phyloP scores from a whole-genome alignment of 2,329 filamentous ascomycete genomes.

The Botryosphaeria dothidea region DNA sequence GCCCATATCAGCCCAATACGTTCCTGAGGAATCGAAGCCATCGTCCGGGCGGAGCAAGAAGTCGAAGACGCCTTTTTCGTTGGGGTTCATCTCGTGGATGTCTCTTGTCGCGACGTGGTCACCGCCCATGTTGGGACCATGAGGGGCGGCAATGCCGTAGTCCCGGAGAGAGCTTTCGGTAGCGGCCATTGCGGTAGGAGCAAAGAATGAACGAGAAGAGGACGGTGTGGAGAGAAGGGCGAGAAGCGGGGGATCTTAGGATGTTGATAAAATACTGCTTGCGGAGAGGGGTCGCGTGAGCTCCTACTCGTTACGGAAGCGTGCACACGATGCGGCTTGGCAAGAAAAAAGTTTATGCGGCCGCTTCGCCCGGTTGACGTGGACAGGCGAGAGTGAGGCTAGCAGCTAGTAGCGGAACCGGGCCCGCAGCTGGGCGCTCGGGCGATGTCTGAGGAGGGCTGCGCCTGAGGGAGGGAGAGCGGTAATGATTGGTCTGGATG shows the following conservation, averaged over 20 bases:
- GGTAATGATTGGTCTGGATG: background rate
- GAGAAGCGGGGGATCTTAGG: background rate
- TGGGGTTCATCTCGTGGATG: conserved; percentile 52
- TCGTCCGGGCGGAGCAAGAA: conserved; percentile 85
- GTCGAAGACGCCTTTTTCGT: conserved; percentile 68
- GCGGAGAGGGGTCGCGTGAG: conserved; percentile 7
- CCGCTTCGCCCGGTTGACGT: conserved; percentile 5
- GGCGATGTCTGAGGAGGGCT: background rate
- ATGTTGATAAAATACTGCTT: conserved; percentile 3
- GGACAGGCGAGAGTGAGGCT: background rate
- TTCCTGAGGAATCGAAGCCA: conserved; percentile 76
- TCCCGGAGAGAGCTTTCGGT: conserved; percentile 42
- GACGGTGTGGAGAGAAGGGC: background rate
- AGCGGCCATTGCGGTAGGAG: background rate
- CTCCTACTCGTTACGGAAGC: conserved; percentile 10
- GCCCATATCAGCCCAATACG: conserved; percentile 91
- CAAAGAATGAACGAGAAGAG: background rate
- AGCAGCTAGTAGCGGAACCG: background rate
- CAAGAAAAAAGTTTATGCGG: conserved; percentile 5
- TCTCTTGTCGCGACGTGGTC: conserved; percentile 46
- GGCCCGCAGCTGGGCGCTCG: conserved; percentile 2
- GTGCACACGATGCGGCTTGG: background rate
- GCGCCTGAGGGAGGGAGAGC: background rate
- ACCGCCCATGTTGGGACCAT: conserved; percentile 49
- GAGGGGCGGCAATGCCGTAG: conserved; percentile 50